Conservation (phyloP, 345 rosid species). For the Eucalyptus curtisii region DNA sequence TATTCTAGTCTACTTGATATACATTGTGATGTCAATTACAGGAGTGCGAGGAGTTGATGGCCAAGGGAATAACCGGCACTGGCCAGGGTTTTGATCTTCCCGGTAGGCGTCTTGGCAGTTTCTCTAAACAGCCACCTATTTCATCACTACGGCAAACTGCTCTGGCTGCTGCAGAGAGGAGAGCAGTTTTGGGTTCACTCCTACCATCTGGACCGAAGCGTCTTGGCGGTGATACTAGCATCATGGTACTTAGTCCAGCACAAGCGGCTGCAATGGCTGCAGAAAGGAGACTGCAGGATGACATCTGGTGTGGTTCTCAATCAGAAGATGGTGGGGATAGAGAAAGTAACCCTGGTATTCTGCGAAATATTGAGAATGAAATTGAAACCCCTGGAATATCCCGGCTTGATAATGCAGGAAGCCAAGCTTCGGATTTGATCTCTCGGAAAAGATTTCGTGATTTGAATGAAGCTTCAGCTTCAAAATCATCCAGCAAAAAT, state of each 20-base stretch:
- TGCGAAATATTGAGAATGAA: constrained; percentile 2
- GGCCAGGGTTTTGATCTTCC: constrained; percentile 76
- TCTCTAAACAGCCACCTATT: constrained; percentile 56
- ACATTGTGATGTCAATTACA: constrained; percentile 1
- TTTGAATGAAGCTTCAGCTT: background rate
- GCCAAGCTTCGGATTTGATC: background rate
- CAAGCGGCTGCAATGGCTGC: constrained; percentile 99
- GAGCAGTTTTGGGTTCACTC: constrained; percentile 40
- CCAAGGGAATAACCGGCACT: constrained; percentile 58
- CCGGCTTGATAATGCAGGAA: background rate
- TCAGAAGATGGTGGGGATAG: constrained; percentile 28
- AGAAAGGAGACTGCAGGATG: constrained; percentile 82
- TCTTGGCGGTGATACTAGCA: constrained; percentile 72
- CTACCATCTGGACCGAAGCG: constrained; percentile 72
- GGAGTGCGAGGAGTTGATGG: constrained; percentile 86
- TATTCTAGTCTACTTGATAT: background rate
- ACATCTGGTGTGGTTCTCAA: constrained; percentile 78
- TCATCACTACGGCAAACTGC: constrained; percentile 51
- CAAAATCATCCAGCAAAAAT: constrained; percentile 2
- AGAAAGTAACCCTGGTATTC: constrained; percentile 21
- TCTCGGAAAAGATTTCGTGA: constrained; percentile 37
- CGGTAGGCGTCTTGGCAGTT: constrained; percentile 73
- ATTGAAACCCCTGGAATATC: constrained; percentile 8
- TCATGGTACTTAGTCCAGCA: constrained; percentile 78
- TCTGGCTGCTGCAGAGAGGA: constrained; percentile 62